These are phyloP conservation scores for Vigna angularis DNA, from an alignment of 306 rosid genomes.

Conservation along the genomic window DNA sequence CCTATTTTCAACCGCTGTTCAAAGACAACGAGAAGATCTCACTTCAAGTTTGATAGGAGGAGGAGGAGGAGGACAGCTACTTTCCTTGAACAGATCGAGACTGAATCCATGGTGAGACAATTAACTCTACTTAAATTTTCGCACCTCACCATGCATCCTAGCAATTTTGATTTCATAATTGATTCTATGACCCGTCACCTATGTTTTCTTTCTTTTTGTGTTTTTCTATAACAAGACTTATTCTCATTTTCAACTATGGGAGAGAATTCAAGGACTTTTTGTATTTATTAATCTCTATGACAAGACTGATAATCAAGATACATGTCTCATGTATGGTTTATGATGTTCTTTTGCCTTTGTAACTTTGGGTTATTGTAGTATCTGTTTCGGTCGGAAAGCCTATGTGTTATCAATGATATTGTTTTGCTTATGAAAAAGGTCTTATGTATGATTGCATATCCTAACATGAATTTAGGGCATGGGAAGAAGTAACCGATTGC, in stretches of 20 bases:
- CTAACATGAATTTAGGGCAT: slow-evolving; percentile 54
- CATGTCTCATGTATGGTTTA: not conserved
- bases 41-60: slow-evolving; percentile 46
- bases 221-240: not conserved
- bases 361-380: no score
- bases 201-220: not conserved
- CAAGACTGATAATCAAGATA: not conserved
- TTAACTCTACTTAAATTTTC: not conserved
- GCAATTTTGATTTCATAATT: not conserved
- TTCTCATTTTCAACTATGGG: not conserved
- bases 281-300: not conserved
- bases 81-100: slow-evolving; percentile 81
- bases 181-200: not conserved
- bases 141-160: not conserved
- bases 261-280: not conserved
- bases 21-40: slow-evolving; percentile 55
- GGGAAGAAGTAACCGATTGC: slow-evolving; percentile 70
- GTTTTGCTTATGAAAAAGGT: no score
- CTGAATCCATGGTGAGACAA: slow-evolving; percentile 75
- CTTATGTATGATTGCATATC: not conserved
- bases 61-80: slow-evolving; percentile 59
- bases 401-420: no score
- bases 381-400: no score
- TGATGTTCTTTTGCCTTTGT: no score
- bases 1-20: slow-evolving; percentile 60